Evolutionary conservation across 2,329 filamentous ascomycete genomes (phyloP).

Genomic region (Colletotrichum aenigma): DNA sequence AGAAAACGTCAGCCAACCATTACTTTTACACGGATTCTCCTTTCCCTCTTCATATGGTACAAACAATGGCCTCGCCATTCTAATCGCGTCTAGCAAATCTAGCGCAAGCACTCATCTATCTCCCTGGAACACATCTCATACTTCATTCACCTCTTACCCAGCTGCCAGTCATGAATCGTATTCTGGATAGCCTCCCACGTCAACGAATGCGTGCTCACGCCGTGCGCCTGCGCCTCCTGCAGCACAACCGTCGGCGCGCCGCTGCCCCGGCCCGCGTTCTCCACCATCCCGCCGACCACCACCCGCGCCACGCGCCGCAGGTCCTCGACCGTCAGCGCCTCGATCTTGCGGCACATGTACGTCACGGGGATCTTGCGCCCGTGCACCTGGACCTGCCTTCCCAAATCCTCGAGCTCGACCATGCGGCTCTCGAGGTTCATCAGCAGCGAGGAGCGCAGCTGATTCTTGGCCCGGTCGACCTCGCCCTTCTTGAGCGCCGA

Average conservation of each 20-base stretch:
- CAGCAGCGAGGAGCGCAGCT: slow-evolving; percentile 84
- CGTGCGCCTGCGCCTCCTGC: slow-evolving; percentile 84
- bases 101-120: background rate
- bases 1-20: background rate
- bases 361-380: slow-evolving; percentile 88
- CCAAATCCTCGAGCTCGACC: slow-evolving; percentile 96
- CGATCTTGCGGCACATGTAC: slow-evolving; percentile 92
- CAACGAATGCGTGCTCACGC: slow-evolving; percentile 69
- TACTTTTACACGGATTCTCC: background rate
- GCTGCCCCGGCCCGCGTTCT: slow-evolving; percentile 77
- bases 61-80: background rate
- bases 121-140: background rate
- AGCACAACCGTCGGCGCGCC: slow-evolving; percentile 93
- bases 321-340: slow-evolving; percentile 79
- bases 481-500: slow-evolving; percentile 74
- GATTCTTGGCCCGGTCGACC: slow-evolving; percentile 94
- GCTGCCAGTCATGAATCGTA: slow-evolving; percentile 80
- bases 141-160: slow-evolving; percentile 60
- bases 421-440: slow-evolving; percentile 98
- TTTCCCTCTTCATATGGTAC: background rate
- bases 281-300: slow-evolving; percentile 78
- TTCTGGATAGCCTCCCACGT: slow-evolving; percentile 91
- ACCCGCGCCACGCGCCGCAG: slow-evolving; percentile 79
- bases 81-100: background rate
- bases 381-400: slow-evolving; percentile 95